Conservation (phyloP, 352 stramenopile genomes). For the Phytophthora sojae region DNA sequence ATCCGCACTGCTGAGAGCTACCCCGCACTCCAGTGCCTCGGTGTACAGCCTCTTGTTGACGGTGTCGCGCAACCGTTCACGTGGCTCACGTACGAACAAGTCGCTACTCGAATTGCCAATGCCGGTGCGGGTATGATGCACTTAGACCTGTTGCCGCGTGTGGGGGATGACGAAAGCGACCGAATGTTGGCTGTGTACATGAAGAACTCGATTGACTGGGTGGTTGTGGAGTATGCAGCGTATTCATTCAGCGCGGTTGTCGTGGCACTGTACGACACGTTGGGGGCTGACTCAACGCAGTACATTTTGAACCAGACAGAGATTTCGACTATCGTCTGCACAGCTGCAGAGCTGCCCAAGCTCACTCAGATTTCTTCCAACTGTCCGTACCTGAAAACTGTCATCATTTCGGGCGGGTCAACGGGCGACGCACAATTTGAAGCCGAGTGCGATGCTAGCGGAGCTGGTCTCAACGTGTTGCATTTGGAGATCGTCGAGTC, state of each 20-base stretch:
- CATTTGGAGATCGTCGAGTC: constrained; percentile 50
- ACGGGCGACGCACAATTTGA: constrained; percentile 46
- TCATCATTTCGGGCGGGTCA: constrained; percentile 49
- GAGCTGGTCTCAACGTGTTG: constrained; percentile 48
- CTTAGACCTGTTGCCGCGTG: constrained; percentile 46
- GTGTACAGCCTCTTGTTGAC: constrained; percentile 47
- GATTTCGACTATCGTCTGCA: constrained; percentile 73
- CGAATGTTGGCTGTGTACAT: constrained; percentile 95
- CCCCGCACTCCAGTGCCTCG: constrained; percentile 47
- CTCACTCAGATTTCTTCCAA: constrained; percentile 40
- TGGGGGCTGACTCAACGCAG: constrained; percentile 72
- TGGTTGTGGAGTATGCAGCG: constrained; percentile 91
- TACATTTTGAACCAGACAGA: constrained; percentile 85
- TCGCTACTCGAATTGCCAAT: constrained; percentile 45
- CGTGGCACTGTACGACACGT: constrained; percentile 84
- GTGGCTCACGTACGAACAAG: constrained; percentile 70
- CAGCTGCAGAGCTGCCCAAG: constrained; percentile 57
- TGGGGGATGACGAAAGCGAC: constrained; percentile 51
- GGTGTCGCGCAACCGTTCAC: constrained; percentile 41
- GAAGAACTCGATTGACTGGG: constrained; percentile 97
- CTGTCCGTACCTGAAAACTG: constrained; percentile 58
- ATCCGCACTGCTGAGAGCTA: constrained; percentile 36
- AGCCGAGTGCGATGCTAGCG: constrained; percentile 35
- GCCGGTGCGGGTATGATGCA: constrained; percentile 56
- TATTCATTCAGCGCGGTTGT: constrained; percentile 53